These are phyloP conservation scores for Populus ilicifolia DNA, from an alignment of 345 rosid species.

Conservation along the genomic window DNA sequence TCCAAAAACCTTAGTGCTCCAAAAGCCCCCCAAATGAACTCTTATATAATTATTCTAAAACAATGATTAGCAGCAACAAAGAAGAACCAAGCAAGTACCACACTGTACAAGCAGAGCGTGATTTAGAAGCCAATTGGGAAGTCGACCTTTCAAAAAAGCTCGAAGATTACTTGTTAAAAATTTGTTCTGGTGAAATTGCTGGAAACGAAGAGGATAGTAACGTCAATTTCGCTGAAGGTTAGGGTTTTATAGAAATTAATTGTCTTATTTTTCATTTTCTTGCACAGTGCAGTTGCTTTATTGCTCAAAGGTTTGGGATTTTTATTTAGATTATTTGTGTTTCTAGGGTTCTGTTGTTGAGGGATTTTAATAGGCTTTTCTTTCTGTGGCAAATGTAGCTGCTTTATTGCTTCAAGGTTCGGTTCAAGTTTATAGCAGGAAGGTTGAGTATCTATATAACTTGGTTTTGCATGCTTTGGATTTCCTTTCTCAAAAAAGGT, in stretches of 20 bases:
- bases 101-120: slow-evolving; percentile 75
- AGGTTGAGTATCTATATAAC: slow-evolving; percentile 88
- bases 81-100: slow-evolving; percentile 42
- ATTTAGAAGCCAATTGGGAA: slow-evolving; percentile 89
- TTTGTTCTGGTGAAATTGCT: slow-evolving; percentile 76
- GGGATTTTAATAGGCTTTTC: neutral
- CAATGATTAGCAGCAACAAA: slow-evolving; percentile 29
- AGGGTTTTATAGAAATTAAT: neutral
- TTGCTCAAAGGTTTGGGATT: neutral
- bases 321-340: neutral
- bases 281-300: neutral
- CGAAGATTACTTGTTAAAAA: slow-evolving; percentile 80
- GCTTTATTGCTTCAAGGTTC: slow-evolving; percentile 98
- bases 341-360: slow-evolving; percentile 4
- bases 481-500: slow-evolving; percentile 86
- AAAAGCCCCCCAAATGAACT: neutral
- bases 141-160: slow-evolving; percentile 80
- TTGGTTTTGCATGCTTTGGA: slow-evolving; percentile 92
- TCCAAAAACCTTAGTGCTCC: slow-evolving; percentile 15
- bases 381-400: slow-evolving; percentile 48
- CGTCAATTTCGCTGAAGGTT: slow-evolving; percentile 94
- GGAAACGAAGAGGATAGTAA: slow-evolving; percentile 42
- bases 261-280: neutral
- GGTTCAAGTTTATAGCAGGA: slow-evolving; percentile 91
- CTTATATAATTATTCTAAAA: neutral